phyloP scores from a whole-genome alignment of 495 filamentous ascomycete genomes.

The Aspergillus nidulans region DNA sequence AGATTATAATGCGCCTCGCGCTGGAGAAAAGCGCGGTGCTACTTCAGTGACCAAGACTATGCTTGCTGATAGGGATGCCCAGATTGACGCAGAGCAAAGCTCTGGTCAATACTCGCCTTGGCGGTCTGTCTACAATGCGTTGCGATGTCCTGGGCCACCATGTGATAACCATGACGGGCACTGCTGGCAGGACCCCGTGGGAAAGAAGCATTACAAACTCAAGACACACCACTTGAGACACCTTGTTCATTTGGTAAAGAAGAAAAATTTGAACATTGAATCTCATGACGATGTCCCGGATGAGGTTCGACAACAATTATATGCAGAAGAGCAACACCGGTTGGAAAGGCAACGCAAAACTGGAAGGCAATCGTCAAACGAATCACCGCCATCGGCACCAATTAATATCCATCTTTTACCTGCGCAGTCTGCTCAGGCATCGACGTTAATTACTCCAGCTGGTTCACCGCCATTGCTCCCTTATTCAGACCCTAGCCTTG shows the following conservation, averaged over 20 bases:
- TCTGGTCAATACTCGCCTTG: slow-evolving; percentile 22
- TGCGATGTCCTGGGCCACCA: slow-evolving; percentile 22
- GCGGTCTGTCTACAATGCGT: slow-evolving; percentile 26
- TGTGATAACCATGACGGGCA: slow-evolving; percentile 22
- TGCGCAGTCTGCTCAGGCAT: slow-evolving; percentile 2
- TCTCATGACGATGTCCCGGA: slow-evolving; percentile 25
- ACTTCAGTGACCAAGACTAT: slow-evolving; percentile 17
- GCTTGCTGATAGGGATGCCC: slow-evolving; percentile 20
- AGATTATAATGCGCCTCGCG: background rate
- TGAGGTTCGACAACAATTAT: slow-evolving; percentile 24
- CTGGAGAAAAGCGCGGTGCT: slow-evolving; percentile 21
- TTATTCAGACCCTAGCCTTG: background rate
- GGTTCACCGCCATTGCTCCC: background rate
- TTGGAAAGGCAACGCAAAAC: slow-evolving; percentile 15
- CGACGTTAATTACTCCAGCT: background rate
- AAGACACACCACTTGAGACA: slow-evolving; percentile 22
- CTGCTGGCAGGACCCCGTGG: slow-evolving; percentile 28
- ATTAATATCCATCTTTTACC: slow-evolving; percentile 10
- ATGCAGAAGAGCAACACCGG: slow-evolving; percentile 27
- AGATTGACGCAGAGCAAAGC: slow-evolving; percentile 21
- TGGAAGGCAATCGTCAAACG: background rate
- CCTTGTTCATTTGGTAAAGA: slow-evolving; percentile 23
- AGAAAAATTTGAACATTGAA: slow-evolving; percentile 21
- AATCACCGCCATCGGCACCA: background rate
- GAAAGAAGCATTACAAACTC: slow-evolving; percentile 31